Evolutionary conservation across 306 rosid species (phyloP).

Genomic region (Ormosia emarginata): DNA sequence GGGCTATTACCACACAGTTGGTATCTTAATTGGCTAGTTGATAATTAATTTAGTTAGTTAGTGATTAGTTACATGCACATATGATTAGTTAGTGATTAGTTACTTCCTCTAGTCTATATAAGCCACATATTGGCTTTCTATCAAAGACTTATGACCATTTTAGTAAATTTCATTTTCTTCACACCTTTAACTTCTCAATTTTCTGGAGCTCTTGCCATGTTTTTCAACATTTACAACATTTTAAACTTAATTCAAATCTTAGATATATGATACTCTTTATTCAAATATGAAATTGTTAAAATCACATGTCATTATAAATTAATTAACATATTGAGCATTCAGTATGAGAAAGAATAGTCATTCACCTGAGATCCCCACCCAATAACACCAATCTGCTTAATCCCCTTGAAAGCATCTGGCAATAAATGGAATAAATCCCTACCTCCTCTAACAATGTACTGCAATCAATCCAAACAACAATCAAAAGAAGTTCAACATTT

Average conservation of each 20-base stretch:
- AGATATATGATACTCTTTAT: background rate
- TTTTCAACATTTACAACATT: background rate
- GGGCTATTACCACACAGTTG: no score
- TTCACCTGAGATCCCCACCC: slow-evolving; percentile 89
- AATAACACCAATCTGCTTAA: slow-evolving; percentile 77
- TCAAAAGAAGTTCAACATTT: background rate
- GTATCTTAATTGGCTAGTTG: no score
- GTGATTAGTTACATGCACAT: no score
- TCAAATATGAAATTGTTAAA: background rate
- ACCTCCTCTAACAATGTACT: slow-evolving; percentile 73
- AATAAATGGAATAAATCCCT: slow-evolving; percentile 65
- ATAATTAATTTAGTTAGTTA: no score
- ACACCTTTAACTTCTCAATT: background rate
- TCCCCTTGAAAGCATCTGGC: slow-evolving; percentile 69
- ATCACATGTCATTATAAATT: background rate
- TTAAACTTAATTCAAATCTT: background rate
- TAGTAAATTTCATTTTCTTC: background rate
- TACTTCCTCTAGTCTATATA: no score
- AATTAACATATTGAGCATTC: background rate
- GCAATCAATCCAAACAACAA: background rate
- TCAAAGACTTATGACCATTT: background rate
- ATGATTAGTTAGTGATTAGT: no score
- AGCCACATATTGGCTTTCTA: no score
- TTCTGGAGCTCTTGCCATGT: background rate
- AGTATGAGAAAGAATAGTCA: background rate